Percentiles rank a stretch among this genome's conserved stretches.
Conservation (phyloP, 176 grass and related monocot genomes). For the Zizania latifolia region DNA sequence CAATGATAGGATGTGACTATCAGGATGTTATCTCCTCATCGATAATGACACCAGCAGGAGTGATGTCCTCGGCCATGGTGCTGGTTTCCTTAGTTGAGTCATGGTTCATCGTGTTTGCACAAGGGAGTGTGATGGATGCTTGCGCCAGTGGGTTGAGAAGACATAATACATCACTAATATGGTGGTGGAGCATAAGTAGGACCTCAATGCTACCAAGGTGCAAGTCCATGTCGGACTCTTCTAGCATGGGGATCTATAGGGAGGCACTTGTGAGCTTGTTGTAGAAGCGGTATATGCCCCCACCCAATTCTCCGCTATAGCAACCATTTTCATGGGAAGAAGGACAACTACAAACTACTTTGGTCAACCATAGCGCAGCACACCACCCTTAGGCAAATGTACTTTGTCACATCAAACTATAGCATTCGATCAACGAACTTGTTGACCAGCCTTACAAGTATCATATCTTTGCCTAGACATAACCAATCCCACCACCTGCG, state of each 20-base stretch:
- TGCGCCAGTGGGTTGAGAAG: slow-evolving; percentile 12
- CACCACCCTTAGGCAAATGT: not conserved
- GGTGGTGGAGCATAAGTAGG: not conserved
- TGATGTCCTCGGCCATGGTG: no score
- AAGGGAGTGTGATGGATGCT: no score
- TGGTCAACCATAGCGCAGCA: not conserved
- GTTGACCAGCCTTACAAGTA: no score
- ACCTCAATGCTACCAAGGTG: not conserved
- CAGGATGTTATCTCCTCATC: no score
- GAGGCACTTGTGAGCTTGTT: not conserved
- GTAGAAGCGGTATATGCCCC: not conserved
- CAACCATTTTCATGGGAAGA: not conserved
- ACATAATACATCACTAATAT: not conserved
- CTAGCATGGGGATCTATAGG: not conserved
- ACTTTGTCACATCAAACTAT: not conserved
- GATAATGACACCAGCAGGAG: not conserved
- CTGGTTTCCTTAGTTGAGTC: no score
- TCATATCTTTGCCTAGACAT: no score
- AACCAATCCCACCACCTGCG: no score
- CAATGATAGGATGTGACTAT: no score
- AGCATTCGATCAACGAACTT: not conserved
- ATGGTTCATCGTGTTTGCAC: no score
- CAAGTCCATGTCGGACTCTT: not conserved
- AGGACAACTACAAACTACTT: not conserved
- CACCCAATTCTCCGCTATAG: not conserved